Percentiles rank a stretch among this genome's conserved stretches.
These are phyloP conservation scores for Agrocybe praecox DNA, from an alignment of 768 basidiomycete genomes.

Conservation along the genomic window DNA sequence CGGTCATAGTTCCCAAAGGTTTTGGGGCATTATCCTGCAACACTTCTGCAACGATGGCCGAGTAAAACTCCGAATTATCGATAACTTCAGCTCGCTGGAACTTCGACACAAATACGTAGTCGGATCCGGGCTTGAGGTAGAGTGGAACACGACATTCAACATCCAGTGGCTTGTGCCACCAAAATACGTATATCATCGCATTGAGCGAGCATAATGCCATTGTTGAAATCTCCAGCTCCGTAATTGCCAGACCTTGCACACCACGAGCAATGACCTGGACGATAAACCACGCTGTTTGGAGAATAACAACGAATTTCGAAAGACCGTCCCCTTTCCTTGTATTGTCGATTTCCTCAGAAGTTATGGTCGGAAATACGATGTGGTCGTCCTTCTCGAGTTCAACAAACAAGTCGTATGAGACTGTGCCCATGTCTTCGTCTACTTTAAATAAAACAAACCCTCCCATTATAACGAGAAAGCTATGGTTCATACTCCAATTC, in stretches of 20 bases:
- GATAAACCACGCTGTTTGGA: constrained; percentile 35
- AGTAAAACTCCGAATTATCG: not conserved
- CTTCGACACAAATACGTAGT: not conserved
- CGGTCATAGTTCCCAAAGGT: not conserved
- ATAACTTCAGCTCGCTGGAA: not conserved
- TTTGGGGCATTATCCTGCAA: not conserved
- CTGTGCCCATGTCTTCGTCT: not conserved
- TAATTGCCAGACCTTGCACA: constrained; percentile 22
- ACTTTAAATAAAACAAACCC: constrained; percentile 2
- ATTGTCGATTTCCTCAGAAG: constrained; percentile 26
- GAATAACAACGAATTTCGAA: constrained; percentile 27
- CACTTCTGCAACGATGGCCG: not conserved
- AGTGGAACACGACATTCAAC: not conserved
- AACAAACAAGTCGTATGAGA: not conserved
- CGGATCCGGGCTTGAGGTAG: not conserved
- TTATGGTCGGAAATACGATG: constrained; percentile 8
- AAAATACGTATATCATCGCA: constrained; percentile 26
- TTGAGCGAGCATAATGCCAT: constrained; percentile 30
- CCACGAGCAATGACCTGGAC: constrained; percentile 26
- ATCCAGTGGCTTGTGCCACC: constrained; percentile 36
- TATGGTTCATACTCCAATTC: constrained; percentile 11
- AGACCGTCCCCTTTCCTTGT: constrained; percentile 33
- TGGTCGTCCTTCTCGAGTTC: not conserved
- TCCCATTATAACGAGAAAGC: constrained; percentile 15
- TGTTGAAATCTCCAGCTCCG: constrained; percentile 33